Base-by-base conservation (phyloP, 345 rosid genomes). In the Acer campestre region DNA sequence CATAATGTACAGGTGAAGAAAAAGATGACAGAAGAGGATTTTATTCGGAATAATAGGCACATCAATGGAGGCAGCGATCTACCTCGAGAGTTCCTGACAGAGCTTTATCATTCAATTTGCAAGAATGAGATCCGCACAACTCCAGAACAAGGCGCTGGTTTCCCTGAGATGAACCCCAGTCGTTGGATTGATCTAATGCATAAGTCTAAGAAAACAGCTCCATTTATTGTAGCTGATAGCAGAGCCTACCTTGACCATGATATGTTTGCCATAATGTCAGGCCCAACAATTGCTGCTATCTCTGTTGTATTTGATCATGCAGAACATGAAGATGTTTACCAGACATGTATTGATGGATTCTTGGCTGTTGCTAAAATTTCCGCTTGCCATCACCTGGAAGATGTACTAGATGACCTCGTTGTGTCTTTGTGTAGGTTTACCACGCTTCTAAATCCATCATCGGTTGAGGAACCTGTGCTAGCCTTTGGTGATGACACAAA, bases 141-240 rank as follows among this genome's bases (percentile, higher is more conserved):
- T 78, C 98, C 99, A 76, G 98, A 97, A 72, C 98, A 94, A 82
- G 98, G 98, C 83, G 84, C 84, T 83, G 95, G 92, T 79, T 94
- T 84, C 82, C 94, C 97, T 76, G 99, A 94, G 77, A 94, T 96
- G 99, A 96, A 87, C 67, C 98, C 97, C n/a, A 96, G 99, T 78
- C 99, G 98, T 73, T 96, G 99, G 99, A 96, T 93, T 78, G 98
- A 96, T 86, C 85, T 96, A 82, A 89, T 96, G 98, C 98, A 88
- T 87, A 96, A 94, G 82, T 94, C 97, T 70, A 92, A 86, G 88
- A 92, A 91, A 90, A 89, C 97, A 23, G 90, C 99, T 70, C 98
- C 98, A 1, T 94, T 84, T 77, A 90, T 94, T 78, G 63, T 90
- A 67, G 87, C 95, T 61, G 91, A 96, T 86, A 91, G 95, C 71